Evolutionary conservation across 192 early-diverging fungal species (phyloP).

Genomic region (Dispira parvispora): DNA sequence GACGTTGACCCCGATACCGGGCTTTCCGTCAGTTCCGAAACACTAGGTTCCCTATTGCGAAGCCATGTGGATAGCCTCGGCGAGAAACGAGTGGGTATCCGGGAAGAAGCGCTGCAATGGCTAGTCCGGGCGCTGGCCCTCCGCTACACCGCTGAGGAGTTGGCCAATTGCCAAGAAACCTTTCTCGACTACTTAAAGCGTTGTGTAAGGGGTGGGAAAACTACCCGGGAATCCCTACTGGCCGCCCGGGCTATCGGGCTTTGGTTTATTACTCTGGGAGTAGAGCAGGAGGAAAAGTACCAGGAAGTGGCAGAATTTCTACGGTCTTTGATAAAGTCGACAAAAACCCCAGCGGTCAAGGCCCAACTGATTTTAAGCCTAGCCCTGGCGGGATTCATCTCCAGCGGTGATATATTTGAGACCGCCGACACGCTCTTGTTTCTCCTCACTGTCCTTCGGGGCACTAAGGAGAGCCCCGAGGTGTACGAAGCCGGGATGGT

Average conservation of each 20-base stretch:
- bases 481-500: slow-evolving; percentile 5
- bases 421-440: neutral
- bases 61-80: neutral
- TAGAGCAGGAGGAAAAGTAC: neutral
- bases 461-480: slow-evolving; percentile 4
- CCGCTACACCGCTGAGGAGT: slow-evolving; percentile 23
- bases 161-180: slow-evolving; percentile 26
- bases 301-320: neutral
- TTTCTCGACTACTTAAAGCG: slow-evolving; percentile 28
- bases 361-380: slow-evolving; percentile 8
- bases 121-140: slow-evolving; percentile 22
- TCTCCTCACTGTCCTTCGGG: neutral
- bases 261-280: slow-evolving; percentile 9
- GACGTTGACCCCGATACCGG: too few species aligned
- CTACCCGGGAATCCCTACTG: slow-evolving; percentile 1
- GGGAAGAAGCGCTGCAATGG: slow-evolving; percentile 30
- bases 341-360: neutral
- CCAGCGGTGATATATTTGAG: neutral
- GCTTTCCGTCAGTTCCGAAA: too few species aligned
- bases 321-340: slow-evolving; percentile 1
- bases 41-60: neutral
- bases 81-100: slow-evolving; percentile 18
- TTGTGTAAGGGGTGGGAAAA: slow-evolving; percentile 14
- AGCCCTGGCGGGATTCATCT: slow-evolving; percentile 8
- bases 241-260: slow-evolving; percentile 6